These are phyloP conservation scores for Cladochytrium replicatum DNA, from an alignment of 192 early-diverging fungal genomes.

Conservation along the genomic window DNA sequence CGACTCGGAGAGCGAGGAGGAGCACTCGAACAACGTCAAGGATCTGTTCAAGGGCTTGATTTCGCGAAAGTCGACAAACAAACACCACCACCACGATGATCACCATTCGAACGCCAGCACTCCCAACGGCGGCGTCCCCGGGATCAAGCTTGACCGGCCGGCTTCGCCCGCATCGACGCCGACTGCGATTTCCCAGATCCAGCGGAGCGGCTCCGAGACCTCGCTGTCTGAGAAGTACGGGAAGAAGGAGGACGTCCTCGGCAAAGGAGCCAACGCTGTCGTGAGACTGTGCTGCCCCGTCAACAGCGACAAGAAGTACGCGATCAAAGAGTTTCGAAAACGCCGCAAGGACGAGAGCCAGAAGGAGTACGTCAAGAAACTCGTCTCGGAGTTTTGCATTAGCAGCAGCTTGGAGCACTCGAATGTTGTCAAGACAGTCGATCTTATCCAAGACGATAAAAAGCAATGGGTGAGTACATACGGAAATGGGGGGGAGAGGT, in stretches of 20 bases:
- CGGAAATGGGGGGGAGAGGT: no score
- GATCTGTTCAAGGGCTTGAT: conserved; percentile 30
- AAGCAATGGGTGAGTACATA: no score
- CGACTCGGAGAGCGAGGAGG: conserved; percentile 4
- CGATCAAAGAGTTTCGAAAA: conserved; percentile 91
- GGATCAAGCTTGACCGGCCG: conserved; percentile 1
- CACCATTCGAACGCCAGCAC: conserved; percentile 4
- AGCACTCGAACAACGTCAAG: neutral
- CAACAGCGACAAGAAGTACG: conserved; percentile 55
- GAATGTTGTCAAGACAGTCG: conserved; percentile 89
- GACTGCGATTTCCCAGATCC: conserved; percentile 1
- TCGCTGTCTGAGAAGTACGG: conserved; percentile 76
- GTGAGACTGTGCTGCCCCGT: conserved; percentile 71
- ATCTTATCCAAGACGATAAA: conserved; percentile 92
- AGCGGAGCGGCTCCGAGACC: conserved; percentile 23
- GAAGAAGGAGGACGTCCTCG: conserved; percentile 62
- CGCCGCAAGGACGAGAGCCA: conserved; percentile 67
- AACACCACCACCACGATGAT: neutral
- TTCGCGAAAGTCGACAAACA: conserved; percentile 9
- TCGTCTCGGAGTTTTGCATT: conserved; percentile 92
- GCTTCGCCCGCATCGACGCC: neutral
- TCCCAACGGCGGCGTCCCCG: neutral
- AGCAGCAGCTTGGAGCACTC: conserved; percentile 79
- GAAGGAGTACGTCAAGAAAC: conserved; percentile 92
- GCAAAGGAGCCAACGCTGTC: conserved; percentile 83